phyloP scores from a whole-genome alignment of 164 flowering plant genomes.

The Kingdonia uniflora region DNA sequence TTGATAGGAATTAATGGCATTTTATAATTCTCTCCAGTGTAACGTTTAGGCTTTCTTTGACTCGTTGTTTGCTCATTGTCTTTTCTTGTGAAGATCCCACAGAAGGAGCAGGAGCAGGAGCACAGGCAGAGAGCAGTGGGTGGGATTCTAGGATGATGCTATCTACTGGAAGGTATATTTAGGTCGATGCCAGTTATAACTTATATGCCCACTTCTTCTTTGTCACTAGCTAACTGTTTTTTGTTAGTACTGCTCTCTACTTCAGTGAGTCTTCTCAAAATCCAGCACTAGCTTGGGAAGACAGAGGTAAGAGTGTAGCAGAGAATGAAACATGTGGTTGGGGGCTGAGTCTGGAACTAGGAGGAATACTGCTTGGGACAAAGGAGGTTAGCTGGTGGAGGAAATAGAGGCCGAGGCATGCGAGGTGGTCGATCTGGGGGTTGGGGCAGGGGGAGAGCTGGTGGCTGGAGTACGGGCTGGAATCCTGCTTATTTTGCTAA shows the following conservation, averaged over 20 bases:
- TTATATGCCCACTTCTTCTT: not conserved
- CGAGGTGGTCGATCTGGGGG: too few species aligned
- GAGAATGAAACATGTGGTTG: too few species aligned
- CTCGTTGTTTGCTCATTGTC: not conserved
- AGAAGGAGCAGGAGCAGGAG: slow-evolving; percentile 31
- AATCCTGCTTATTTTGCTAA: too few species aligned
- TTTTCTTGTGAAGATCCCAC: slow-evolving; percentile 25
- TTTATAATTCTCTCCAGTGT: not conserved
- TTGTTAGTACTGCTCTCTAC: not conserved
- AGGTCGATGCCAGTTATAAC: not conserved
- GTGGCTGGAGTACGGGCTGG: too few species aligned
- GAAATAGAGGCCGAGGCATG: too few species aligned
- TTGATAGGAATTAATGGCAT: not conserved
- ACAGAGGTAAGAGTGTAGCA: too few species aligned
- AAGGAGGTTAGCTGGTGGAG: slow-evolving; percentile 14
- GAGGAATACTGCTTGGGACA: slow-evolving; percentile 15
- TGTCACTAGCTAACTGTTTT: too few species aligned
- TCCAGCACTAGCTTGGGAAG: too few species aligned
- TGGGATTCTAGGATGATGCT: slow-evolving; percentile 35
- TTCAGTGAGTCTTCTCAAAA: too few species aligned
- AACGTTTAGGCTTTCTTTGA: not conserved
- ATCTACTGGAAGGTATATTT: slow-evolving; percentile 33
- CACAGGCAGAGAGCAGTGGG: slow-evolving; percentile 23
- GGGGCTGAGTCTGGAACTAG: too few species aligned
- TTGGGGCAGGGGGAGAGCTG: too few species aligned